These are phyloP conservation scores for Vanderwaltozyma tropicalis DNA, from an alignment of 805 yeast species.

Conservation along the genomic window DNA sequence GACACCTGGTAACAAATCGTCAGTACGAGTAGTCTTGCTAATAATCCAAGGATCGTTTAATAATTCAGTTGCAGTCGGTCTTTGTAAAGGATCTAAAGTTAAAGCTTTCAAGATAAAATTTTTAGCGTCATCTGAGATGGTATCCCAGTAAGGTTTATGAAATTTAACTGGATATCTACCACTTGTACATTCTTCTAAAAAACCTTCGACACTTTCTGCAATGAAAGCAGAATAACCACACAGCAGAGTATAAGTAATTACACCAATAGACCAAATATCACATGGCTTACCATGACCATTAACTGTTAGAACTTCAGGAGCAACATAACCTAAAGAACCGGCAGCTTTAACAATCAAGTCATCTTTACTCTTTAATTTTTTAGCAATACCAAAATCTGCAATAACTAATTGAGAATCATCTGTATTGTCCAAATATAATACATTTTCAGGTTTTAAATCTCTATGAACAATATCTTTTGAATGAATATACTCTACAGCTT, in stretches of 20 bases:
- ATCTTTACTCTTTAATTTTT: constrained; percentile 48
- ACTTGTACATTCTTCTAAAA: constrained; percentile 63
- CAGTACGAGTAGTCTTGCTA: constrained; percentile 34
- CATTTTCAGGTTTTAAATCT: constrained; percentile 90
- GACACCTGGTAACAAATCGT: constrained; percentile 73
- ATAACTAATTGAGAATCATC: constrained; percentile 65
- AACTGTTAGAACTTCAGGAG: constrained; percentile 81
- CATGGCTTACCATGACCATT: constrained; percentile 91
- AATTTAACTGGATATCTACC: constrained; percentile 70
- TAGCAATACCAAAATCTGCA: constrained; percentile 96
- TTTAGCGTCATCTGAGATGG: constrained; percentile 71
- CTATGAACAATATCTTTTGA: constrained; percentile 74
- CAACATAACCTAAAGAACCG: constrained; percentile 94
- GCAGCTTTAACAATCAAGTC: constrained; percentile 64
- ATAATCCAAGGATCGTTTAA: constrained; percentile 70
- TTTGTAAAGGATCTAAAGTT: constrained; percentile 50
- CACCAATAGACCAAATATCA: constrained; percentile 94
- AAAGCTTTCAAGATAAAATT: constrained; percentile 63
- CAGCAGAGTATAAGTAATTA: constrained; percentile 77
- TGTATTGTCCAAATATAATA: constrained; percentile 53
- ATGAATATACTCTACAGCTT: constrained; percentile 75
- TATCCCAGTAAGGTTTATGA: constrained; percentile 79
- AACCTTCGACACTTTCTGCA: constrained; percentile 72
- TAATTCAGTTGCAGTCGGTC: constrained; percentile 61
- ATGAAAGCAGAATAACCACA: constrained; percentile 91